Evolutionary conservation across 2,329 filamentous ascomycete species (phyloP).

Genomic region (Ascochyta rabiei): DNA sequence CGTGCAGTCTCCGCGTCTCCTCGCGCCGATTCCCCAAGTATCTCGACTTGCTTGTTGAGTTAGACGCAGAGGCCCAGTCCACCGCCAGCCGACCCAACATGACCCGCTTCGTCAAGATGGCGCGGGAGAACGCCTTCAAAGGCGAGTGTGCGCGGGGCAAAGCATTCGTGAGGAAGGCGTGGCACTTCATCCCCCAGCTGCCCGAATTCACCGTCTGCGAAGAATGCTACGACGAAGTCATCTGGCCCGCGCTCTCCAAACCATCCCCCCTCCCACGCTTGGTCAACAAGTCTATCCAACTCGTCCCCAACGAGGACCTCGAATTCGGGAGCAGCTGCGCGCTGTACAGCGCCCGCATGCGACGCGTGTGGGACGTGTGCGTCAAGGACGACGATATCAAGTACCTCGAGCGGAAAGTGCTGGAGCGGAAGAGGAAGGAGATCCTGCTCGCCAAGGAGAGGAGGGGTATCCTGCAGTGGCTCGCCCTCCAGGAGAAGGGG

Average conservation of each 20-base stretch:
- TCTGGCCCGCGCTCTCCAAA: constrained; percentile 69
- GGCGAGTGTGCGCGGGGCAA: constrained; percentile 69
- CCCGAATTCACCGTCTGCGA: constrained; percentile 84
- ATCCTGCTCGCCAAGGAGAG: constrained; percentile 52
- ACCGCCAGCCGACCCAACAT: constrained; percentile 57
- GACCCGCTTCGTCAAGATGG: constrained; percentile 66
- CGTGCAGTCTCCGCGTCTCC: constrained; percentile 73
- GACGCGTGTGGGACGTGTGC: constrained; percentile 71
- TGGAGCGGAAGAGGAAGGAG: constrained; percentile 53
- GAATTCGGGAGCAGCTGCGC: constrained; percentile 65
- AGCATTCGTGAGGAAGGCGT: constrained; percentile 66
- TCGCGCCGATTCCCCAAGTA: constrained; percentile 63
- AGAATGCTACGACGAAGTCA: constrained; percentile 81
- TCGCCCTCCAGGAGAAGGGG: constrained; percentile 30
- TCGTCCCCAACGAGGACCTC: constrained; percentile 57
- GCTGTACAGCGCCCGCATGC: constrained; percentile 81
- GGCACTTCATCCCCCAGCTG: constrained; percentile 78
- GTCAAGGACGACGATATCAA: constrained; percentile 70
- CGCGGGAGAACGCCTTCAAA: constrained; percentile 55
- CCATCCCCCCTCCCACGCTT: constrained; percentile 44
- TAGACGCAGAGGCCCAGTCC: constrained; percentile 54
- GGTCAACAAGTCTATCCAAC: constrained; percentile 62
- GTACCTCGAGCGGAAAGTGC: constrained; percentile 66
- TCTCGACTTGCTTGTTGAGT: constrained; percentile 61
- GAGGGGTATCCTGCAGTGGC: constrained; percentile 43